Evolutionary conservation across 169 alveolate species (phyloP), one percentile per base, ranked within the genome.

Genomic region (Cryptosporidium viatorum): DNA sequence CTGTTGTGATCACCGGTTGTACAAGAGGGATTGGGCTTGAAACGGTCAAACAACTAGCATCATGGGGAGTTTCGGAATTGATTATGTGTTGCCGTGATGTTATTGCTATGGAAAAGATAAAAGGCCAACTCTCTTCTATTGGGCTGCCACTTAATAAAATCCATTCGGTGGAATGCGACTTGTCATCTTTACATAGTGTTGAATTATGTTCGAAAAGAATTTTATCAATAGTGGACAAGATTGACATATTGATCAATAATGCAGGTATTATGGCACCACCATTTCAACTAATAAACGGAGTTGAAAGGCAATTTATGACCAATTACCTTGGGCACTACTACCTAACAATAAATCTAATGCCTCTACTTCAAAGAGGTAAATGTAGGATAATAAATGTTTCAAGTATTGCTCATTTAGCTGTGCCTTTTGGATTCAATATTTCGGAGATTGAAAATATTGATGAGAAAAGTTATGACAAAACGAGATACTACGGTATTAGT

Each of bases 21-120:
- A 89, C 89, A 14, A 71, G 94, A 12, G 97, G 97, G 5, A 92
- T 94, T 23, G 97, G 97, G 6, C 69, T 84, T 35, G 97, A 93
- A 91, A 91, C 94, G 21, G 95, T 94, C 3, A 86, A 86, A 74
- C 92, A 74, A 41, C 80, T 94, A 37, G 93, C 87, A 39, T 37
- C 51, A 50, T 92, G 93, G 94, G 95, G 95, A 35, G 95, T 95
- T 8, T 91, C 93, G 23, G 93, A 80, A 43, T 73, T 94, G 7
- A 84, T 93, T 5, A 41, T 94, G 62, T 93, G 93, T 29, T 91
- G 94, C 58, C 86, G 97, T 60, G 85, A 93, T 58, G 51, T 33
- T 21, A 58, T 75, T 14, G 89, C 73, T 58, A 93, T 93, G 3
- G 52, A 60, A 39, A 65, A 35, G 16, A 65, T 85, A 14, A 52